phyloP scores from a whole-genome alignment of 192 early-diverging fungal genomes.

The Backusella parvicylindrica region DNA sequence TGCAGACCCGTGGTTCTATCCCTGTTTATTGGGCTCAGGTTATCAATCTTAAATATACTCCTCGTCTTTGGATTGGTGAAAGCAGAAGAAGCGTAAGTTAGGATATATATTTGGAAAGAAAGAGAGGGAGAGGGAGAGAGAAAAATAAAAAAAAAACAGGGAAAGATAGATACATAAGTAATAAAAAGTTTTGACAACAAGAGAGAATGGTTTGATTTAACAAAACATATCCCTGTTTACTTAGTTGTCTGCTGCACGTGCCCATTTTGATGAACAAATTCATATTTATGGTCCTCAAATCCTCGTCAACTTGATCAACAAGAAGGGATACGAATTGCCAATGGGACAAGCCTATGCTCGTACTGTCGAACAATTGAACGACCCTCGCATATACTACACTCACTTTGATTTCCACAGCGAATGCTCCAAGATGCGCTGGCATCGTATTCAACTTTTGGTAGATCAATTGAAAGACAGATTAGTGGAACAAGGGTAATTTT shows the following conservation, averaged over 20 bases:
- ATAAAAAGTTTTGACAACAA: not conserved
- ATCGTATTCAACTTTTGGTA: slow-evolving; percentile 79
- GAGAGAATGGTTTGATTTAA: not conserved
- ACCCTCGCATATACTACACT: slow-evolving; percentile 62
- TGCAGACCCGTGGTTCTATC: slow-evolving; percentile 94
- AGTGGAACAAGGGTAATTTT: slow-evolving; percentile 42
- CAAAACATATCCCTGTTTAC: not conserved
- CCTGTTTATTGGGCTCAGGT: slow-evolving; percentile 94
- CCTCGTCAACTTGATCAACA: slow-evolving; percentile 93
- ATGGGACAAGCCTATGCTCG: slow-evolving; percentile 80
- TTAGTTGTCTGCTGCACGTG: slow-evolving; percentile 62
- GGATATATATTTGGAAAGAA: not conserved
- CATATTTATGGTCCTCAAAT: slow-evolving; percentile 77
- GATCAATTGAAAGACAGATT: slow-evolving; percentile 74
- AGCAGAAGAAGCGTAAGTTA: slow-evolving; percentile 61
- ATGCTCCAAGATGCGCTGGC: slow-evolving; percentile 94
- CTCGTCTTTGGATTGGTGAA: slow-evolving; percentile 75
- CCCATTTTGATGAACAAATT: slow-evolving; percentile 73
- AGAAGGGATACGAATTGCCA: slow-evolving; percentile 84
- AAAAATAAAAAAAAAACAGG: not conserved
- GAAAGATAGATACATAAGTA: not conserved
- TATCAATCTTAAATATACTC: slow-evolving; percentile 90
- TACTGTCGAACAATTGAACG: slow-evolving; percentile 56
- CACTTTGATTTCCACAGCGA: slow-evolving; percentile 99
- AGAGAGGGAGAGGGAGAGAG: not conserved